Evolutionary conservation across 306 rosid genomes (phyloP), one percentile per base, ranked within the genome.

Genomic region (Astragalus glycyphyllos): DNA sequence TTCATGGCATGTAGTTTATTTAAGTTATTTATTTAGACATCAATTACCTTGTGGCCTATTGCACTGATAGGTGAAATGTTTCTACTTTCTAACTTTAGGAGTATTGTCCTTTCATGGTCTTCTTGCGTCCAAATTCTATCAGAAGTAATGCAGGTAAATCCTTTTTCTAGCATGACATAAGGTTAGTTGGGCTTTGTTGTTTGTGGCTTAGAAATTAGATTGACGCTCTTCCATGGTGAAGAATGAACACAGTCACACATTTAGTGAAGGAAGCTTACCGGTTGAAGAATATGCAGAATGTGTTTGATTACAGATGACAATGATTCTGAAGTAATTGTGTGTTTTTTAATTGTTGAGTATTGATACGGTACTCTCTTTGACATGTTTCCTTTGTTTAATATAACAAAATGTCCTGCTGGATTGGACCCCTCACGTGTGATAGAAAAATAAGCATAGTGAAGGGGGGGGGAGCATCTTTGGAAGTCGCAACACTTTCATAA

Each of bases 21-120:
- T 20, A 40, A 16, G 26, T 34, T 67, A 37, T 8, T 42, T 55
- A 61, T 58, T 42, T 10, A 29, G 61, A 64, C 31, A 62, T 56
- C 31, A 48, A 68, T 62, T 57, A 56, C 58, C 35, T 49, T 10
- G 59, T 26, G 23, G 71, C 61, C 44, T 41, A 5, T 68, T 42
- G 46, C 58, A 13, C 41, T 41, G 11, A 11, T 54, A n/a, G 53
- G 29, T 51, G 60, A 55, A 41, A 11, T 32, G 23, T 61, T 68
- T 76, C 37, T 76, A 75, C 16, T 61, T 68, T 76, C 37, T 76
- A 75, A 74, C 51, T 60, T 20, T 69, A 60, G 47, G 50, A 72
- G 66, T 62, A 47, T 50, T 46, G 48, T 51, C 48, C 42, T 59
- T 73, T 56, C 34, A 45, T 57, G 63, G 48, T 38, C 54, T 77